A percentile compares a stretch with the other conserved stretches of the same genome.
Evolutionary conservation across 106 monocot genomes (phyloP).

Genomic region (Dactylorhiza incarnata): DNA sequence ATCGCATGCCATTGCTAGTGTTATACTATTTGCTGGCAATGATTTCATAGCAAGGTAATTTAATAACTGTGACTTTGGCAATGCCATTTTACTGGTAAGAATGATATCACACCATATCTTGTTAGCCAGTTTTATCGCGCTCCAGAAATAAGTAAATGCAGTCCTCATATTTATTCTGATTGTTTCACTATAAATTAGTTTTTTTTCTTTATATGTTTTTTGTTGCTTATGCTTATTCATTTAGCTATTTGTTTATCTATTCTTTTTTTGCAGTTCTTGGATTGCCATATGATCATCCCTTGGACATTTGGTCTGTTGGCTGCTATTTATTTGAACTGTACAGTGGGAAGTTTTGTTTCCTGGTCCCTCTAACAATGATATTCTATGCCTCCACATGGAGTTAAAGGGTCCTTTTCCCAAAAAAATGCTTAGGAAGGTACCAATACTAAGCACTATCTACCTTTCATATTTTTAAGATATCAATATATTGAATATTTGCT

Average conservation of each 20-base stretch:
- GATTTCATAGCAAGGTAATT: too few species aligned
- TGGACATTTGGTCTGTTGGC: constrained; percentile 99
- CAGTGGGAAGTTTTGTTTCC: constrained; percentile 87
- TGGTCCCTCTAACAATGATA: constrained; percentile 92
- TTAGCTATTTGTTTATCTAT: constrained; percentile 5
- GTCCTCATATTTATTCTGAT: background rate
- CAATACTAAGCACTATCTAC: background rate
- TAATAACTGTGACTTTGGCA: constrained; percentile 99
- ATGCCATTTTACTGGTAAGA: constrained; percentile 94
- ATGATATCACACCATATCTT: constrained; percentile 95
- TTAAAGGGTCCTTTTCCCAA: constrained; percentile 94
- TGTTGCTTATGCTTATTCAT: constrained; percentile 6
- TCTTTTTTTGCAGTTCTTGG: constrained; percentile 76
- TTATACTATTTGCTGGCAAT: too few species aligned
- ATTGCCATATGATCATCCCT: constrained; percentile 84
- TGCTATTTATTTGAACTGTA: constrained; percentile 97
- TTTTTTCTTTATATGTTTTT: background rate
- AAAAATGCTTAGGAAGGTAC: constrained; percentile 94
- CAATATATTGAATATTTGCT: background rate
- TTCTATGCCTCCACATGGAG: constrained; percentile 97
- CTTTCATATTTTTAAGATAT: background rate
- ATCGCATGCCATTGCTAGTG: too few species aligned
- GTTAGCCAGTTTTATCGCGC: constrained; percentile 99
- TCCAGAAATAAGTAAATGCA: constrained; percentile 92
- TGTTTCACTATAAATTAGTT: background rate